These are phyloP conservation scores for Psophocarpus tetragonolobus DNA, from an alignment of 306 rosid genomes.

Conservation along the genomic window DNA sequence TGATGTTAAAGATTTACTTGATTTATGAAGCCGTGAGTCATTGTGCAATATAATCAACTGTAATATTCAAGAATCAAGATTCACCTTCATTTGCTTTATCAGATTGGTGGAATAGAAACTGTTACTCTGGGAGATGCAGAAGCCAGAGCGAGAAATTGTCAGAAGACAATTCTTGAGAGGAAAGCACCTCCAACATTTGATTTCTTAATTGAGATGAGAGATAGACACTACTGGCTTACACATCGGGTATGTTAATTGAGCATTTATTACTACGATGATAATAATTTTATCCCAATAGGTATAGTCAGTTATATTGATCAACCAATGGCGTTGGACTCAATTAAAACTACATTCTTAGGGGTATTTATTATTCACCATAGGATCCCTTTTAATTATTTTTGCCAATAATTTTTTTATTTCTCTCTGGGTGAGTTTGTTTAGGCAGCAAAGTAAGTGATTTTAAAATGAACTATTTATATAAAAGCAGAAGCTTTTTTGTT, in stretches of 20 bases:
- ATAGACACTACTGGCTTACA: constrained; percentile 68
- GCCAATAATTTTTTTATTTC: neutral
- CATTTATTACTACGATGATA: constrained; percentile 8
- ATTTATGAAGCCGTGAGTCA: constrained; percentile 12
- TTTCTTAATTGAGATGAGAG: constrained; percentile 78
- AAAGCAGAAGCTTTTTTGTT: no score
- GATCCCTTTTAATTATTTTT: neutral
- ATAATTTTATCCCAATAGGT: neutral
- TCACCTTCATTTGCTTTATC: constrained; percentile 27
- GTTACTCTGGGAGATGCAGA: constrained; percentile 68
- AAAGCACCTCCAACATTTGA: constrained; percentile 73
- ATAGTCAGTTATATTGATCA: neutral
- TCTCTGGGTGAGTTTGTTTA: no score
- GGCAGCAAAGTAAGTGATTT: no score
- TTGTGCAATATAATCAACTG: constrained; percentile 1
- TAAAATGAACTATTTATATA: no score
- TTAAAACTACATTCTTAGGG: neutral
- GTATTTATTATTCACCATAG: neutral
- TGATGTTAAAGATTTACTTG: constrained; percentile 16
- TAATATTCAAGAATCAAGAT: constrained; percentile 26
- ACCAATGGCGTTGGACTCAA: neutral
- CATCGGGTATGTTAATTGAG: constrained; percentile 56
- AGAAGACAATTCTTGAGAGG: constrained; percentile 71
- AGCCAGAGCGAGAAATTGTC: constrained; percentile 66
- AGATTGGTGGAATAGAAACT: constrained; percentile 66